Evolutionary conservation across 495 filamentous ascomycete genomes (phyloP).

Genomic region (Penicillium cataractarum): DNA sequence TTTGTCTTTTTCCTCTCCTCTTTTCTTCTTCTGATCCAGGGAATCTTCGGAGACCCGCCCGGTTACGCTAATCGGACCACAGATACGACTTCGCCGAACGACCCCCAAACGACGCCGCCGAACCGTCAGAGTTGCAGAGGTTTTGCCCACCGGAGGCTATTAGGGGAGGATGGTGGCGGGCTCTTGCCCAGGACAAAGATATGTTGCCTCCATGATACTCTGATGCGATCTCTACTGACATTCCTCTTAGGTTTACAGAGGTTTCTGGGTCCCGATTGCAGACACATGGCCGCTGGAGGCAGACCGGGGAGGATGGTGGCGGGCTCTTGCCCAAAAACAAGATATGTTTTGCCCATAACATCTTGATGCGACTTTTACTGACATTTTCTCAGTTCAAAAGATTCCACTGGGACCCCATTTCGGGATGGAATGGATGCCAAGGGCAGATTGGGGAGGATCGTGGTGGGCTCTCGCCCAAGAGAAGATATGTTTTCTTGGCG

Average conservation of each 20-base stretch:
- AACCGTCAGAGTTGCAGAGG: background rate
- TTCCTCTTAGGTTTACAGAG: no score
- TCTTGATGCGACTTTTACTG: background rate
- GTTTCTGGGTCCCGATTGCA: background rate
- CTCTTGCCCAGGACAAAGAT: no score
- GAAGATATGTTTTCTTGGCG: background rate
- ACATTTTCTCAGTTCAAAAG: background rate
- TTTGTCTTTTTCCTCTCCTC: background rate
- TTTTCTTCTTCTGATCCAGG: background rate
- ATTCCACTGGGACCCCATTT: background rate
- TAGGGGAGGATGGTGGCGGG: background rate
- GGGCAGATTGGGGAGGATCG: background rate
- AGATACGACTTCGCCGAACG: background rate
- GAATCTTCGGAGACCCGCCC: background rate
- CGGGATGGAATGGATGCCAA: background rate
- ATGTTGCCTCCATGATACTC: no score
- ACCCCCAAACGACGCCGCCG: background rate
- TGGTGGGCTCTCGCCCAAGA: constrained; percentile 1
- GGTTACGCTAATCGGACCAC: background rate
- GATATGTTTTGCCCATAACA: background rate
- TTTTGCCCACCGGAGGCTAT: background rate
- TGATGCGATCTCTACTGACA: no score
- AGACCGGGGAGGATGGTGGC: background rate
- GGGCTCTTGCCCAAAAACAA: constrained; percentile 1
- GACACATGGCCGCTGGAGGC: background rate